Percentiles rank a stretch among this genome's conserved stretches.
Evolutionary conservation across 2,329 filamentous ascomycete genomes (phyloP).

Genomic region (Sarocladium kiliense): DNA sequence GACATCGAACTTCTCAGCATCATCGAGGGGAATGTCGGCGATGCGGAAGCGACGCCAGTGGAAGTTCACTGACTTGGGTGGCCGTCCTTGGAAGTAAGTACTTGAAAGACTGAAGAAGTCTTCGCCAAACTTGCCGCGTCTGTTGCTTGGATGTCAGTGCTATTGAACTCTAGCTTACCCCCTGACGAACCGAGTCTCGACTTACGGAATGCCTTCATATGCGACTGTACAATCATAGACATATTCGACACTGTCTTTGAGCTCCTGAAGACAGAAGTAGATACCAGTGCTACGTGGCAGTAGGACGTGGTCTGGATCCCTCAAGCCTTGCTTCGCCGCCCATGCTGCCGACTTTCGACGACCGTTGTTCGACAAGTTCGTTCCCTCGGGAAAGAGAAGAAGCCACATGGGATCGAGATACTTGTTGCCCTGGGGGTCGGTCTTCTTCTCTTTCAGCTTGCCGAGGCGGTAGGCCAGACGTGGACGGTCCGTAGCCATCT

Average conservation of each 20-base stretch:
- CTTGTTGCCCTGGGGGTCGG: slow-evolving; percentile 46
- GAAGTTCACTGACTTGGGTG: slow-evolving; percentile 94
- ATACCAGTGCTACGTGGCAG: slow-evolving; percentile 77
- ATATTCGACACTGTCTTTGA: slow-evolving; percentile 71
- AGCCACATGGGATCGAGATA: slow-evolving; percentile 83
- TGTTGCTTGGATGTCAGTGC: slow-evolving; percentile 27
- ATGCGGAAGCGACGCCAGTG: slow-evolving; percentile 87
- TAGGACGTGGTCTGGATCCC: slow-evolving; percentile 69
- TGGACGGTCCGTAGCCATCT: slow-evolving; percentile 75
- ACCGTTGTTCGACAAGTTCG: slow-evolving; percentile 70
- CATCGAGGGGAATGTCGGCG: slow-evolving; percentile 73
- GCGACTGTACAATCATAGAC: slow-evolving; percentile 92
- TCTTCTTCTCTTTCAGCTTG: slow-evolving; percentile 57
- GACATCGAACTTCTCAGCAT: slow-evolving; percentile 67
- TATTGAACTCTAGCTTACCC: not conserved
- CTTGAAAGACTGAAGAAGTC: slow-evolving; percentile 82
- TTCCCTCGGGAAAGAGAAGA: slow-evolving; percentile 82
- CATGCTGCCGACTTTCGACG: slow-evolving; percentile 66
- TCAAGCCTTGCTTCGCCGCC: slow-evolving; percentile 69
- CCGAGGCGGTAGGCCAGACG: slow-evolving; percentile 69
- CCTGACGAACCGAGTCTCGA: slow-evolving; percentile 21
- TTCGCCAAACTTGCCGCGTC: slow-evolving; percentile 79
- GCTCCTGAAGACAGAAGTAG: slow-evolving; percentile 72
- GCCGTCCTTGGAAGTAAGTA: slow-evolving; percentile 82
- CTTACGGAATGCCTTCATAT: slow-evolving; percentile 89